Conservation (phyloP, 1,139 yeast species). For the Diutina pseudorugosa region DNA sequence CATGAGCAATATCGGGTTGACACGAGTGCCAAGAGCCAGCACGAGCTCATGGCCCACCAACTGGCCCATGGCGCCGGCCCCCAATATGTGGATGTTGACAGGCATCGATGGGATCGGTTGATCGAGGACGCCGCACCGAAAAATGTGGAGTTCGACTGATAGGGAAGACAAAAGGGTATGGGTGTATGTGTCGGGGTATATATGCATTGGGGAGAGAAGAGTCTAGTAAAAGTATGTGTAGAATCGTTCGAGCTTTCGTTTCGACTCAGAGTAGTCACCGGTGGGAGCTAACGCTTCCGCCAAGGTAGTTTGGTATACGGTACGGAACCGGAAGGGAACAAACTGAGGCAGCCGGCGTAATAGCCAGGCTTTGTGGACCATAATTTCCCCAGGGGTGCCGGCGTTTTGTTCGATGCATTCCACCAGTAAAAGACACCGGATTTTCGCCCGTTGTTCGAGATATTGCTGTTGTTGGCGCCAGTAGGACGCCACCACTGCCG, state of each 20-base stretch:
- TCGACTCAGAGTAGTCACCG: not conserved
- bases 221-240: not conserved
- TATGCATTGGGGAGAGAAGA: not conserved
- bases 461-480: not conserved
- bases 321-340: not conserved
- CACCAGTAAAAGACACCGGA: not conserved
- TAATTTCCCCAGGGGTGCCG: not conserved
- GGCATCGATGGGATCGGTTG: not conserved
- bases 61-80: slow-evolving; percentile 35
- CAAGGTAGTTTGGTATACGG: not conserved
- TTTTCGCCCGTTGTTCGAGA: not conserved
- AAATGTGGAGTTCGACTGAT: not conserved
- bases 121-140: not conserved
- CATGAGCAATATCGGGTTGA: slow-evolving; percentile 22
- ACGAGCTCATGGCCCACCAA: slow-evolving; percentile 26
- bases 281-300: not conserved
- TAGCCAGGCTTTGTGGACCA: not conserved
- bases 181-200: too few species aligned
- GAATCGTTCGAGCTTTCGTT: not conserved
- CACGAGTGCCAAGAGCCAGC: slow-evolving; percentile 7
- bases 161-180: not conserved
- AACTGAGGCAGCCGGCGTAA: not conserved
- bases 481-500: not conserved
- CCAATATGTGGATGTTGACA: slow-evolving; percentile 23
- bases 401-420: not conserved